A percentile compares a stretch with the other conserved stretches of the same genome.
These are phyloP conservation scores for Raffaelea ambrosiae DNA, from an alignment of 2,329 filamentous ascomycete genomes.

Conservation along the genomic window DNA sequence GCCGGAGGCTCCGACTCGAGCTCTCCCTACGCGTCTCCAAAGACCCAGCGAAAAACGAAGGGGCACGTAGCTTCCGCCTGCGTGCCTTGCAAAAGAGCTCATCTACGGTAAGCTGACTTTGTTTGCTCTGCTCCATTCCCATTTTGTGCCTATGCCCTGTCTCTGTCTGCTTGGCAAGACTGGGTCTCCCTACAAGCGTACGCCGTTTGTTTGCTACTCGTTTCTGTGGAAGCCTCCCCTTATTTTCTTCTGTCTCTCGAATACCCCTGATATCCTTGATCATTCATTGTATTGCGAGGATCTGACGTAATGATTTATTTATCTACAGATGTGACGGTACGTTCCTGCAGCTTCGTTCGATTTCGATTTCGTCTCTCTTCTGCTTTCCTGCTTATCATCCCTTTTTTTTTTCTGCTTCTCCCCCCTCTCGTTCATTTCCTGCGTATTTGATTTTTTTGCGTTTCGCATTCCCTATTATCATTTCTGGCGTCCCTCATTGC, in stretches of 20 bases:
- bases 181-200: no score
- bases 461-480: not conserved
- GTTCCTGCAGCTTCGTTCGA: constrained; percentile 24
- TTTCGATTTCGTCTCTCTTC: not conserved
- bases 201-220: not conserved
- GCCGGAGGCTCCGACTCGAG: constrained; percentile 12
- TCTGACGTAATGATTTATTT: constrained; percentile 22
- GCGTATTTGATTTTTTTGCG: not conserved
- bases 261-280: no score
- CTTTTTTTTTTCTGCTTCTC: not conserved
- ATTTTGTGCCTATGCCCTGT: not conserved
- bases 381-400: not conserved
- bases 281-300: not conserved
- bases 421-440: not conserved
- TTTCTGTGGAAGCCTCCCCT: not conserved
- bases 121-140: not conserved
- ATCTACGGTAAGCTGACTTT: constrained; percentile 50
- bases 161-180: no score
- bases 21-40: constrained; percentile 44
- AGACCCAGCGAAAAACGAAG: constrained; percentile 60
- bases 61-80: constrained; percentile 79
- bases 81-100: constrained; percentile 77
- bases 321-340: constrained; percentile 52
- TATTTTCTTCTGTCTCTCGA: no score
- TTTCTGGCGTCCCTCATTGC: not conserved